These are phyloP conservation scores for Corymbia calophylla DNA, from an alignment of 441 rosid genomes.

Conservation along the genomic window DNA sequence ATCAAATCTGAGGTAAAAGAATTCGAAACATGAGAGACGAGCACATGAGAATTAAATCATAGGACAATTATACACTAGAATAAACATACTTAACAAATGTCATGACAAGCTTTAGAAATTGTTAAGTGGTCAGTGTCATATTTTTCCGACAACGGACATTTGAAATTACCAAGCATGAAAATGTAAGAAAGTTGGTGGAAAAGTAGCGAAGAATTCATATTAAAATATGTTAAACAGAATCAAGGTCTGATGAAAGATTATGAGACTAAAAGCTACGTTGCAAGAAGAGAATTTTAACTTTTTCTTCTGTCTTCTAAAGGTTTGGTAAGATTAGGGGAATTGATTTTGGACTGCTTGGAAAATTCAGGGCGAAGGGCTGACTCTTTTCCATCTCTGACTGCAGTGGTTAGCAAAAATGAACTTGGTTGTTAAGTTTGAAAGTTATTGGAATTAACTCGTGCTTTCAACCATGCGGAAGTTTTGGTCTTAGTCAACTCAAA, in stretches of 20 bases:
- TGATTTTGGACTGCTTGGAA: neutral
- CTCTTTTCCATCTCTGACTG: neutral
- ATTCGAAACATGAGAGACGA: neutral
- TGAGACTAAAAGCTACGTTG: neutral
- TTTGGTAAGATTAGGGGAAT: neutral
- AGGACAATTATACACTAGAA: neutral
- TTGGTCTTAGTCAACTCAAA: neutral
- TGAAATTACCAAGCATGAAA: neutral
- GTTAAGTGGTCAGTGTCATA: neutral
- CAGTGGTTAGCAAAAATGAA: neutral
- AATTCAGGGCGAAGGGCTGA: neutral
- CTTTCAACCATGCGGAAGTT: neutral
- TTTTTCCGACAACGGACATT: neutral
- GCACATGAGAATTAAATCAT: neutral
- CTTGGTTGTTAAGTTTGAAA: neutral
- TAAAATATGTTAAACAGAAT: neutral
- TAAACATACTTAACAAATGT: neutral
- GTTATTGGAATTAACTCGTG: neutral
- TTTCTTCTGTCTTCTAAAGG: neutral
- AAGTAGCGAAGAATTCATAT: neutral
- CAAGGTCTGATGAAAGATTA: neutral
- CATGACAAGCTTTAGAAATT: neutral
- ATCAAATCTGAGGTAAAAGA: constrained; percentile 28
- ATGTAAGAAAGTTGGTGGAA: neutral
- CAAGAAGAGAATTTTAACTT: neutral